Base-by-base conservation (phyloP, 2,329 filamentous ascomycete species). In the Colletotrichum theobromicola region DNA sequence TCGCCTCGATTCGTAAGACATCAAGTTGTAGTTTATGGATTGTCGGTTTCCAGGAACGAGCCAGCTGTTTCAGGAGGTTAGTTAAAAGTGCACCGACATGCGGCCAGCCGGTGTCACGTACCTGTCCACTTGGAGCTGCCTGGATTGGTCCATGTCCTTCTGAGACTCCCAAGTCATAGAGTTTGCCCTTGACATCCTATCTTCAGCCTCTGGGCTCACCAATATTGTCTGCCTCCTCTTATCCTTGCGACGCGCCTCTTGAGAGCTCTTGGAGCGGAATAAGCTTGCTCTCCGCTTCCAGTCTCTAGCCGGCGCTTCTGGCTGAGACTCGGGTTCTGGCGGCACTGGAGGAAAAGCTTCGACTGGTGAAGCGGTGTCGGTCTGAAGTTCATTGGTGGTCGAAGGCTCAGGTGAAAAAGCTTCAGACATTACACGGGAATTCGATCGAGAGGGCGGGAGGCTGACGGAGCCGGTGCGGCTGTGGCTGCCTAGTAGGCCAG, bases 1-100 rank as follows among this genome's bases (percentile, higher is more conserved):
- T 8, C 85, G 83, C 75, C 85, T 83, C n/a, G 85, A 84, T 77
- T 87, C 86, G 78, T 88, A 88, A 30, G 86, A 86, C 32, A 80
- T 80, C 65, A 85, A 73, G 71, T 88, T 83, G 78, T 87, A 86
- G 71, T 85, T 85, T 77, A 84, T 84, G 7, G 86, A 87, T 7
- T 82, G 79, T 61, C 83, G 84, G 50, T 82, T 81, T 28, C 79
- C 78, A 37, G 81, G 79, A 53, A 79, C 69, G 28, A 82, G 80
- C 78, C 81, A 80, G 62, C 82, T 86, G 66, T 62, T 71, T 76
- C 37, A 55, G 4, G 24, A n/a, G 5, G 60, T 77, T 57, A 76
- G 74, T 32, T 21, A 21, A 10, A 10, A 34, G 35, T 58, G 16
- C 35, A 30, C 35, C 9, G 6, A 32, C 24, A 30, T 10, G 15